Base-by-base conservation (phyloP, 2,329 filamentous ascomycete genomes). In the Xylaria sp. region DNA sequence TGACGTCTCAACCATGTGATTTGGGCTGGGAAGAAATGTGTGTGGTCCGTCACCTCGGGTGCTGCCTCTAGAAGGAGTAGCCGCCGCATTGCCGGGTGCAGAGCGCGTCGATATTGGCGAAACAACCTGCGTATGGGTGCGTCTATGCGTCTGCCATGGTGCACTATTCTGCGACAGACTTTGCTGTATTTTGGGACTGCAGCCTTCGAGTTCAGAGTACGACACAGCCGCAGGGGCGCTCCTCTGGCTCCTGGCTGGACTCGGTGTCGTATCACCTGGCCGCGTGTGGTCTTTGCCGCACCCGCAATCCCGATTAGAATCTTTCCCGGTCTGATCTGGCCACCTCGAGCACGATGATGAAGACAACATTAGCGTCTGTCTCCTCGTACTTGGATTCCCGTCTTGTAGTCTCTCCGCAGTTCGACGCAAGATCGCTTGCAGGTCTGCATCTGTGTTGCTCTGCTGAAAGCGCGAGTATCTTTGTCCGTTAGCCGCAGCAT, bases 331-430 rank as follows among this genome's bases (percentile, higher is more conserved):
- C 60, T 32, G 70, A 44, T 28, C 55, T 9, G 41, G 61, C 18
- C 32, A 18, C 23, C 39, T 58, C 2, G 56, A 54, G 8, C 69
- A 9, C 9, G 69, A 23, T 1, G 64, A 20, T 25, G 68, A 58
- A 18, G 72, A 63, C 8, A 66, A 25, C 71, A 75, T 71, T 44
- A 78, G 44, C 0, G 76, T 78, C 72, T 78, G 76, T 32, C 78
- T 69, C 37, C 77, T 70, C n/a, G 70, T n/a, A 56, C 76, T 78
- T n/a, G 73, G 72, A 10, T 66, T 74, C 3, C 82, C 82, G 3
- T 83, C 81, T 23, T 82, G 79, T 15, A 89, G 80, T 10, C 86
- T 80, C 78, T 84, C 80, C 32, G 88, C 87, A 1, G 87, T 89
- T 41, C 82, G 85, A 52, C 81, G 81, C 39, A 89, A 78, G 34